Base-by-base conservation (phyloP, 2,329 filamentous ascomycete species). In the Iodosphaeria phyllophila region DNA sequence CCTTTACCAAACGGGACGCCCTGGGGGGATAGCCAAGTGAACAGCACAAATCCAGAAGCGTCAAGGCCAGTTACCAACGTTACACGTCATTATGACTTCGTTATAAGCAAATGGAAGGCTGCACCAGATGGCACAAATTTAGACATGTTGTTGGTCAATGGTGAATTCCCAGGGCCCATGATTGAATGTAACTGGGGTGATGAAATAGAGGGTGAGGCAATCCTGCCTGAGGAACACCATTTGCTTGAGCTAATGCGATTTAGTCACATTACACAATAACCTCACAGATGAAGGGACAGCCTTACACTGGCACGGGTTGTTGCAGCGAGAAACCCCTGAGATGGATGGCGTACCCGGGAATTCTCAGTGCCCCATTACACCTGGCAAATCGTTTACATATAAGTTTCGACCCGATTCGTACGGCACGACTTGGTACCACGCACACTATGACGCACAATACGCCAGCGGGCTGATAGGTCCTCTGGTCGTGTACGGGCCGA, bases 191-290 rank as follows among this genome's bases (percentile, higher is more conserved):
- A 52, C 29, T 53, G 50, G 49, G 51, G 51, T 14, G 51, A 55
- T 31, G 37, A 27, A 27, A 35, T 51, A 14, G 44, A 69, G 25
- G 28, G 33, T 35, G 21, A 15, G 31, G 10, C 10, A 18, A 11
- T 3, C 8, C 8, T 8, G 16, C 16, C 25, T 16, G 2, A n/a
- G 5, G 15, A 6, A 11, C 18, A 10, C 14, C 14, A 9, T 6
- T 12, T 27, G 22, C 17, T 12, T 12, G 16, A 14, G 6, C 18
- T 22, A 16, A 29, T 22, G 9, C 3, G 10, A 9, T 4, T 18
- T 12, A 31, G 60, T 72, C 26, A 64, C 64, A 17, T 55, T 72
- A 29, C 52, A 64, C 44, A 75, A 76, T 37, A 51, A 58, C 6
- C 56, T 73, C 2, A 56, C 55, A 6, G 32, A 32, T 5, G 32